phyloP scores from a whole-genome alignment of 2,329 filamentous ascomycete genomes.

The Colletotrichum sp. region DNA sequence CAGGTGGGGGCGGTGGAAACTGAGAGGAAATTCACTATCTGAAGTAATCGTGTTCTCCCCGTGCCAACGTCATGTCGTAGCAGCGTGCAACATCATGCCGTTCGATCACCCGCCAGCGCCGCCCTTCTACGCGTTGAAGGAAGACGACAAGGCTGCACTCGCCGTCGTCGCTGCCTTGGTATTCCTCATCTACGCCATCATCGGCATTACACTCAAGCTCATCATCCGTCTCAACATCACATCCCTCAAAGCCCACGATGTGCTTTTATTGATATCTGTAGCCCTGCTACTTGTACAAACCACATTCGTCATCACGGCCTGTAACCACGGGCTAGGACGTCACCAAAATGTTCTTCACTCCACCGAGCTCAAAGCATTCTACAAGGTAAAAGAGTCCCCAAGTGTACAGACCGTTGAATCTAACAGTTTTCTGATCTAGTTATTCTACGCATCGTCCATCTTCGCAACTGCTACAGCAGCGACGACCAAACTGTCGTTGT shows the following conservation, averaged over 20 bases:
- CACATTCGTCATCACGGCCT: neutral
- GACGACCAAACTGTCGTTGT: neutral
- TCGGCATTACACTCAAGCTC: neutral
- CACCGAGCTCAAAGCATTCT: neutral
- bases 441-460: neutral
- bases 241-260: neutral
- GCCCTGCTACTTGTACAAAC: neutral
- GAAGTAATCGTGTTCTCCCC: neutral
- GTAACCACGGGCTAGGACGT: neutral
- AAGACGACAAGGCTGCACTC: neutral
- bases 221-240: conserved; percentile 1
- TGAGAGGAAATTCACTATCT: neutral
- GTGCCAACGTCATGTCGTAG: neutral
- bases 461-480: neutral
- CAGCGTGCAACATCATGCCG: neutral
- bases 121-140: neutral
- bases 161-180: neutral
- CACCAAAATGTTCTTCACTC: neutral
- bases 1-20: neutral
- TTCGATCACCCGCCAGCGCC: neutral
- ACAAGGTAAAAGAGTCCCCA: neutral
- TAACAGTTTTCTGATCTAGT: neutral
- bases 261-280: neutral
- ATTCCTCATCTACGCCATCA: neutral
- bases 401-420: neutral